A percentile compares a stretch with the other conserved stretches of the same genome.
Evolutionary conservation across 1,139 yeast genomes (phyloP).

Genomic region (Hansenula lynferdii): DNA sequence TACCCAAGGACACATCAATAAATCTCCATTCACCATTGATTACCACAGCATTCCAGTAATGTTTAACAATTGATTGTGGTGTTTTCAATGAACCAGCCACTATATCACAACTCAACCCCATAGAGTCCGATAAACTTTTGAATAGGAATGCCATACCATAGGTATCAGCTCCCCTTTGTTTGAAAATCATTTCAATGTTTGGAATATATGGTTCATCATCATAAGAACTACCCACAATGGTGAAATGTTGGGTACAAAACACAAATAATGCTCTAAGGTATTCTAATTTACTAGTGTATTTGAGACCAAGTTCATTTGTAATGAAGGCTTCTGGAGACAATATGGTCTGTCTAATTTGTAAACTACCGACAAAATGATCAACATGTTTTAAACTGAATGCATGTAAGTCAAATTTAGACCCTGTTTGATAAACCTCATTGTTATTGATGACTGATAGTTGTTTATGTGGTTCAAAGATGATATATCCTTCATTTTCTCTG

Average conservation of each 20-base stretch:
- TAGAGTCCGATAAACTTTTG: constrained; percentile 63
- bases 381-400: constrained; percentile 28
- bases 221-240: constrained; percentile 31
- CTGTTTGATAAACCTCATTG: constrained; percentile 32
- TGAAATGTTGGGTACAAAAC: constrained; percentile 51
- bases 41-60: constrained; percentile 82
- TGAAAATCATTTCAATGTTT: constrained; percentile 25
- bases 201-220: constrained; percentile 26
- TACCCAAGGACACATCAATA: constrained; percentile 65
- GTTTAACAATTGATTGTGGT: constrained; percentile 72
- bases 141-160: constrained; percentile 76
- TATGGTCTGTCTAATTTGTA: constrained; percentile 21
- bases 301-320: constrained; percentile 36
- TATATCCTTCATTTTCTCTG: constrained; percentile 50
- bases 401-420: constrained; percentile 25
- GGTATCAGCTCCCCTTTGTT: constrained; percentile 51
- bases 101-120: constrained; percentile 70
- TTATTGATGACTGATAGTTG: constrained; percentile 31
- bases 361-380: constrained; percentile 23
- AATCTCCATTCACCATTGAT: constrained; percentile 76
- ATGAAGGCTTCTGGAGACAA: constrained; percentile 44
- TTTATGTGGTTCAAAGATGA: constrained; percentile 24
- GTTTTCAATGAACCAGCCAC: constrained; percentile 81
- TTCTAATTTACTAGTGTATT: constrained; percentile 43
- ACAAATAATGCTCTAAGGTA: constrained; percentile 56